Percentiles rank a stretch among this genome's conserved stretches.
phyloP scores from a whole-genome alignment of 2,329 filamentous ascomycete genomes.

The Pestalotiopsis sp. region DNA sequence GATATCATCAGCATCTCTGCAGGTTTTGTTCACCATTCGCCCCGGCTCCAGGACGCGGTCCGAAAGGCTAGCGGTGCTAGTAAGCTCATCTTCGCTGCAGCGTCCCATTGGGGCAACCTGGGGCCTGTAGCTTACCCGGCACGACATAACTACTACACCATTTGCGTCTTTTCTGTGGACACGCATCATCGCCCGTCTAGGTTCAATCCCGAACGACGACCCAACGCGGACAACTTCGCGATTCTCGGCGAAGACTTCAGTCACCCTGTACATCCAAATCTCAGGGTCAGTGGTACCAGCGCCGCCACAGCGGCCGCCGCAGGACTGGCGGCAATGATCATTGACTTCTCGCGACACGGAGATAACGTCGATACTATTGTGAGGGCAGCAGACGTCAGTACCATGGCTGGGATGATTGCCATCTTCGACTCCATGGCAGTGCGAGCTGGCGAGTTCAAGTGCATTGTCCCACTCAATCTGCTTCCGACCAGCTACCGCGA shows the following conservation, averaged over 20 bases:
- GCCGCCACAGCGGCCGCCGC: background rate
- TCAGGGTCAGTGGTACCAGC: background rate
- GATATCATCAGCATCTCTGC: background rate
- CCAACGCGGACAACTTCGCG: background rate
- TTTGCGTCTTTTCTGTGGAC: background rate
- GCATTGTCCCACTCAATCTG: background rate
- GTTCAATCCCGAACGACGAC: background rate
- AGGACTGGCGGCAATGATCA: background rate
- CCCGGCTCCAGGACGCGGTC: background rate
- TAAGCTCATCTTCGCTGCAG: background rate
- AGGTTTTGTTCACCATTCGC: background rate
- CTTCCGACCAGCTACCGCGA: background rate
- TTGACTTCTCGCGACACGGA: background rate
- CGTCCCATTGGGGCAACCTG: background rate
- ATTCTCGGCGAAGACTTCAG: background rate
- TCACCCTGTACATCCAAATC: background rate
- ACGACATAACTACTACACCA: background rate
- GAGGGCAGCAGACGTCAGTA: background rate
- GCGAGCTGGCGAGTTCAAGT: background rate
- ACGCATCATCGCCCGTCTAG: background rate
- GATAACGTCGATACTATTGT: background rate
- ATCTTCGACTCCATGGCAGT: background rate
- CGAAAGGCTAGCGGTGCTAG: background rate
- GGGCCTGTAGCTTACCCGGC: background rate
- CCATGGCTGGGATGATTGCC: background rate